Base-by-base conservation (phyloP, 495 filamentous ascomycete genomes). In the Aspergillus baeticus region DNA sequence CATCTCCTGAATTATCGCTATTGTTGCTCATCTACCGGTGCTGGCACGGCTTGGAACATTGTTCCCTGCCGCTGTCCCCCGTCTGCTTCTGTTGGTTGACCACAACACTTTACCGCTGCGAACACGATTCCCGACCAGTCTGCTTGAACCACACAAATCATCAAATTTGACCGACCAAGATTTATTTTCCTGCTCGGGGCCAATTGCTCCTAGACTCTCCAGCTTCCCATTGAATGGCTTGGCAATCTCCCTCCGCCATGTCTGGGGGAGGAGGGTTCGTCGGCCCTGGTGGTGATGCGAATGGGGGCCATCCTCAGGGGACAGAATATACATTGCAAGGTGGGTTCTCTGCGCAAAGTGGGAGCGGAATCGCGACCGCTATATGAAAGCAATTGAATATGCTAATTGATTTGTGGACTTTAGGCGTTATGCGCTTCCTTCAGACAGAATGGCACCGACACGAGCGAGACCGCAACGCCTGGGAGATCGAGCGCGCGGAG, bases 281-380 rank as follows among this genome's bases (percentile, higher is more conserved):
- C 51, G 80, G 78, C 51, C 68, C 78, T 15, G 79, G 79, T 58
- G 79, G 74, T 49, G 82, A 83, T 62, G 71, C 79, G 38, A 81
- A 77, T 63, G 80, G 75, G 58, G 67, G 82, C 63, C 84, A 88
- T 57, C 86, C 85, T 34, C 85, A 87, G 56, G 94, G 91, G 43
- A 97, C 95, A n/a, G 95, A 98, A 69, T 98, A 98, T 64, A 98
- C 94, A 29, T 78, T 98, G 39, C 94, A 98, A 84, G 94, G 93
- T 96, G 68, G 64, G 80, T 51, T 42, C 14, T 26, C 17, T 36
- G 18, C 21, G 44, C 10, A 10, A 43, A 42, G 11, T 37, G 31
- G 10, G 20, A 23, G n/a, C 10, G 37, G n/a, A 39, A 26, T 54
- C 50, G 56, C 42, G 18, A 17, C 7, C 37, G 23, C 5, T 33